Evolutionary conservation across 2,329 filamentous ascomycete species (phyloP), one percentile per base, ranked within the genome.

Genomic region (Celoporthe dispersa): DNA sequence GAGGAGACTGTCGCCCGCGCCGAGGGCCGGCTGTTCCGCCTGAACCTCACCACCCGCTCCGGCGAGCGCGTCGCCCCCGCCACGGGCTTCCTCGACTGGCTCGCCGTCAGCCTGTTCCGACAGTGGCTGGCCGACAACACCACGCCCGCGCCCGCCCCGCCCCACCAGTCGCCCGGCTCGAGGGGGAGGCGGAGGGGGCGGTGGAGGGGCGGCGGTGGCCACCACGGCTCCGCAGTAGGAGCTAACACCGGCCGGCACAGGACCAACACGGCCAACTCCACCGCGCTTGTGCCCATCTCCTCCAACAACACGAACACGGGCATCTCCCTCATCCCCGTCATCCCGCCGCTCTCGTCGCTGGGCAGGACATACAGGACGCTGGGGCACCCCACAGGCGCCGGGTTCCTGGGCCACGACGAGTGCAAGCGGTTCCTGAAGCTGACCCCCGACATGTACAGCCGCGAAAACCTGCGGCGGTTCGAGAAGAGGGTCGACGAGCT

Each of bases 51-150:
- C 4, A 97, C 92, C 28, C 88, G 89, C 14, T 85, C 91, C 73
- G 95, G 94, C 67, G 94, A 98, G 78, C 88, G 94, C 67, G 92
- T 98, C 60, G 91, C 87, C 2, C 95, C 95, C 0, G 84, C 85
- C 28, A 96, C 91, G 64, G 90, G 90, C 67, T 97, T 94, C 79
- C 84, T 97, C 31, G 94, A 97, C 80, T 98, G 94, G 94, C 87
- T 97, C 8, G 94, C 90, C 25, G 89, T 97, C 64, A 93, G 89
- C 57, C 84, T 97, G 16, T 98, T 98, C 81, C 88, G 95, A 3
- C 94, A 97, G 80, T 98, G 94, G 94, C 85, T 98, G 8, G 93
- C 94, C 4, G 94, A 98, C 76, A 95, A 94, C 79, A 97, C 93
- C 5, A 91, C 92, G 1, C 91, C 93, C 0, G 87, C 91, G 3